Conservation (phyloP, 345 rosid species). For the Luvunga scandens region DNA sequence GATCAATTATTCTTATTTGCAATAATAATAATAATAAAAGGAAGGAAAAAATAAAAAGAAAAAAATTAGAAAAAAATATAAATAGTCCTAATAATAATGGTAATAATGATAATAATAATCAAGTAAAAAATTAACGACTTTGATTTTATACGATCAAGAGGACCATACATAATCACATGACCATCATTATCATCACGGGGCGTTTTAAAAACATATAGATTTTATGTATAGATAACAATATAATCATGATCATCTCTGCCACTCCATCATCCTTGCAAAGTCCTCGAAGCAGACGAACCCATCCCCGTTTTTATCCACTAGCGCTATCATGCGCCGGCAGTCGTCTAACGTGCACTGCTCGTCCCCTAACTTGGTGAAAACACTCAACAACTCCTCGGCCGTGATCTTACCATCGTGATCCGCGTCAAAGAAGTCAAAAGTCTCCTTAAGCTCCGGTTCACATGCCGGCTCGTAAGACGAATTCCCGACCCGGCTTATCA, state of each 20-base stretch:
- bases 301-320: conserved; percentile 64
- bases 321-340: conserved; percentile 88
- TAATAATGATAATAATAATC: too few species aligned
- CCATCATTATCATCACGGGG: background rate
- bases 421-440: conserved; percentile 69
- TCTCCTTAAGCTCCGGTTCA: conserved; percentile 63
- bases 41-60: too few species aligned
- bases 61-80: too few species aligned
- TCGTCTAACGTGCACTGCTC: conserved; percentile 79
- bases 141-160: too few species aligned
- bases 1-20: too few species aligned
- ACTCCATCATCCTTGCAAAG: conserved; percentile 77
- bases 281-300: conserved; percentile 95
- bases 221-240: too few species aligned
- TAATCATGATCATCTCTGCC: conserved; percentile 24
- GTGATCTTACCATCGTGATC: conserved; percentile 89
- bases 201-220: too few species aligned
- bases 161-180: background rate
- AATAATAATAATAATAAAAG: too few species aligned
- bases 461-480: conserved; percentile 46
- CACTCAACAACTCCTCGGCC: conserved; percentile 67
- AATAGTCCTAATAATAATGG: too few species aligned
- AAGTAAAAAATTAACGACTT: too few species aligned
- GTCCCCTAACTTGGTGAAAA: conserved; percentile 60
- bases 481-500: conserved; percentile 44